Evolutionary conservation across 805 yeast genomes (phyloP), one percentile per base, ranked within the genome.

Genomic region (Barnettozyma pratensis): DNA sequence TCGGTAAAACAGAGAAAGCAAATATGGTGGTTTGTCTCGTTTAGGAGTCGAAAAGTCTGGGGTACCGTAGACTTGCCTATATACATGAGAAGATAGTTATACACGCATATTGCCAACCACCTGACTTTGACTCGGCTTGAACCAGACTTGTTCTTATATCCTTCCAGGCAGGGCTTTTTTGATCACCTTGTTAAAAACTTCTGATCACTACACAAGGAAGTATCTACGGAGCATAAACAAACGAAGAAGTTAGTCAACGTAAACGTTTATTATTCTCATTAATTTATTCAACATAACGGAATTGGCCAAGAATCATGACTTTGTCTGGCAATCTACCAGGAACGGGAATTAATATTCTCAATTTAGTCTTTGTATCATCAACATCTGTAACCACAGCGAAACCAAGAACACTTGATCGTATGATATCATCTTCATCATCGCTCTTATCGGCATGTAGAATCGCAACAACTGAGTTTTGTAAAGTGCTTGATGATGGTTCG

Each of bases 241-340:
- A 19, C 19, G 19, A 37, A 37, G 6, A 37, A 14, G 8, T n/a
- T n/a, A 8, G 8, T 40, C 30, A 11, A 30, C 19, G 14, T n/a
- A 30, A 28, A 40, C 9, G 5, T 26, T 26, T 8, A 19, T 27
- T 19, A 19, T 19, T 19, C 19, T 19, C 41, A 28, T 26, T 11
- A 26, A n/a, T 11, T 35, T 38, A 92, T 69, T 94, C 99, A 44
- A 83, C 79, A 64, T 88, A 94, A 55, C 96, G 83, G 57, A 80
- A 81, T 37, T 80, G 79, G 2, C 97, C 96, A 42, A 91, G 68
- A 3, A 94, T 64, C 58, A 88, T 72, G 2, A 86, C 81, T 53
- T 82, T 79, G 28, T 81, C 74, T 0, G 99, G 99, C 27, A 91
- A 69, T 38, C 83, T 71, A 1, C 96, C 95, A 3, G 96, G 97